These are phyloP conservation scores for Arachis monticola DNA, from an alignment of 331 rosid genomes.

Conservation along the genomic window DNA sequence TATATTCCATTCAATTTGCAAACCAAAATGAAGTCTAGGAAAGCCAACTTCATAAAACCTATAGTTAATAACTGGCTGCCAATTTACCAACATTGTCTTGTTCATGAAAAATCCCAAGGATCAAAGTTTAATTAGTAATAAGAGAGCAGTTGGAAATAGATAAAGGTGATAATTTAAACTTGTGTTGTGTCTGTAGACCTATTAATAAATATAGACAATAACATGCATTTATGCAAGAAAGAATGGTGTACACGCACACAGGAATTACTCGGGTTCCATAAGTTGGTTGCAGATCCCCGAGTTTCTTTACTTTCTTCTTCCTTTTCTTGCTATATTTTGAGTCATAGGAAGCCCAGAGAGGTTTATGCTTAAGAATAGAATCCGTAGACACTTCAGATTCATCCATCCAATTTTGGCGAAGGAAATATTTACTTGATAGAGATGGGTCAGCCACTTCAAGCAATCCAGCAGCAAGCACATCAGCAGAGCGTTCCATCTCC, in stretches of 20 bases:
- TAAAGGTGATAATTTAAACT: conserved; percentile 16
- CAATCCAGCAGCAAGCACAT: conserved; percentile 97
- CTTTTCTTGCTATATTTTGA: conserved; percentile 62
- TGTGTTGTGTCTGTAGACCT: conserved; percentile 8
- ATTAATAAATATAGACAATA: conserved; percentile 7
- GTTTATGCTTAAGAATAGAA: conserved; percentile 90
- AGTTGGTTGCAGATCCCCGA: conserved; percentile 79
- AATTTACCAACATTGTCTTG: conserved; percentile 28
- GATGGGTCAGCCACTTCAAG: conserved; percentile 98
- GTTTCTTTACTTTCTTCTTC: conserved; percentile 65
- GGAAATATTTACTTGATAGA: conserved; percentile 84
- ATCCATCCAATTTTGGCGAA: conserved; percentile 90
- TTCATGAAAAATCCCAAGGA: conserved; percentile 19
- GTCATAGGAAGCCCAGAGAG: conserved; percentile 90
- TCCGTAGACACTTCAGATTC: conserved; percentile 66
- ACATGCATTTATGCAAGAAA: conserved; percentile 36
- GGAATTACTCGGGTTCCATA: conserved; percentile 98
- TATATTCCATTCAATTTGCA: conserved; percentile 22
- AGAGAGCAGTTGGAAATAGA: conserved; percentile 27
- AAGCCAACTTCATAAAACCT: background rate
- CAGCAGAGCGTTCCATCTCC: conserved; percentile 98
- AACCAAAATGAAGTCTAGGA: background rate
- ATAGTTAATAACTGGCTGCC: conserved; percentile 8
- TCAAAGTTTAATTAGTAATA: background rate
- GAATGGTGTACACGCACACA: conserved; percentile 67